phyloP scores from a whole-genome alignment of 2,329 filamentous ascomycete species.

The Fusarium sp. region DNA sequence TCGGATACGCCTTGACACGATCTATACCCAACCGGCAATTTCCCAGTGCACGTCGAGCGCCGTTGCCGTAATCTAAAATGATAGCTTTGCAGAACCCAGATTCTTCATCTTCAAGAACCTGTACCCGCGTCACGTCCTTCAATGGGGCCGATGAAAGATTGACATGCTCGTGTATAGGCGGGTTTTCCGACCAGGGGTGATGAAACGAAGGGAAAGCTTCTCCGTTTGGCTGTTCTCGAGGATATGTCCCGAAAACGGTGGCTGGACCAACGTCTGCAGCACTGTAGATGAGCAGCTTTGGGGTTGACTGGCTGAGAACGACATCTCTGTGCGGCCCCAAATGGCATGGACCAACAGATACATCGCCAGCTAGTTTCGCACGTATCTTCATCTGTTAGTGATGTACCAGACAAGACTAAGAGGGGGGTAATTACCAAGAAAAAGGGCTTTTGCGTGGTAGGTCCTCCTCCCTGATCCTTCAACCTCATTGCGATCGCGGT shows the following conservation, averaged over 20 bases:
- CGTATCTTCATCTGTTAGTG: constrained; percentile 1
- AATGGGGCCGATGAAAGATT: constrained; percentile 1
- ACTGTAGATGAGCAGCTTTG: constrained; percentile 3
- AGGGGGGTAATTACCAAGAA: not conserved
- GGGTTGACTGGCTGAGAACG: constrained; percentile 10
- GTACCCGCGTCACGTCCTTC: not conserved
- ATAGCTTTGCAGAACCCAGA: not conserved
- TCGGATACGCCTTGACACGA: not conserved
- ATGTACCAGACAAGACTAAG: accelerated
- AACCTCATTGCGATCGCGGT: not conserved
- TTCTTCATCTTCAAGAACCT: not conserved
- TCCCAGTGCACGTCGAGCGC: not conserved
- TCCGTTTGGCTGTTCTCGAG: not conserved
- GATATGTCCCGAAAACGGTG: constrained; percentile 22
- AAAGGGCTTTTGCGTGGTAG: constrained; percentile 9
- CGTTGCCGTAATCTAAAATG: not conserved
- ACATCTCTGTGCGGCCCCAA: constrained; percentile 1
- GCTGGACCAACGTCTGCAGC: constrained; percentile 9
- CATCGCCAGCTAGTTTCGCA: constrained; percentile 12
- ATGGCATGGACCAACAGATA: constrained; percentile 2
- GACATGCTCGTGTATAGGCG: not conserved
- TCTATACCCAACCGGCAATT: not conserved
- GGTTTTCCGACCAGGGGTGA: not conserved
- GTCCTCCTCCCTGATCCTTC: not conserved
- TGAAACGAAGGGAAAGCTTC: not conserved